Evolutionary conservation across 1,284 basidiomycete genomes (phyloP).

Genomic region (Leccinum subspadiceum): DNA sequence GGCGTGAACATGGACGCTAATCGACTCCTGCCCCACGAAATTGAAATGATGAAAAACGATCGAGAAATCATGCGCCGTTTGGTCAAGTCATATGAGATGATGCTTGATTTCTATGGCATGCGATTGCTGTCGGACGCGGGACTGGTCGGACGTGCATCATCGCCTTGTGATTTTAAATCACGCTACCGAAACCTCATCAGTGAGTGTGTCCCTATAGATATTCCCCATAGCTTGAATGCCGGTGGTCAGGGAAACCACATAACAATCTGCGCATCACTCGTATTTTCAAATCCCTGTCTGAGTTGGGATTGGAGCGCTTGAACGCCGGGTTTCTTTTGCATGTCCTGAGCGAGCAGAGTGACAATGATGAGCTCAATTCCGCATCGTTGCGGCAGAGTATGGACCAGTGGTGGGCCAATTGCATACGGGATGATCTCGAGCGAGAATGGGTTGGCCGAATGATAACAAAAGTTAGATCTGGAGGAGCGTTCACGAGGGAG

Average conservation of each 20-base stretch:
- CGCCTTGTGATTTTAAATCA: conserved; percentile 40
- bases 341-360: conserved; percentile 68
- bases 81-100: conserved; percentile 60
- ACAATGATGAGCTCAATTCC: conserved; percentile 50
- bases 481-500: conserved; percentile 51
- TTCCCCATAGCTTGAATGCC: background rate
- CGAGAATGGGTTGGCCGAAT: conserved; percentile 51
- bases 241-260: conserved; percentile 53
- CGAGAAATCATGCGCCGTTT: conserved; percentile 50
- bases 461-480: conserved; percentile 48
- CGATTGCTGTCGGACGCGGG: conserved; percentile 55
- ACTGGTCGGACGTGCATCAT: conserved; percentile 43
- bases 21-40: conserved; percentile 65
- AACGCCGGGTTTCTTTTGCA: conserved; percentile 69
- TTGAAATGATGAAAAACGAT: conserved; percentile 56
- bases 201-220: conserved; percentile 38
- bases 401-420: conserved; percentile 78
- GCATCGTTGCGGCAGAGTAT: conserved; percentile 55
- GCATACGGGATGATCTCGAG: conserved; percentile 60
- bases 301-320: conserved; percentile 59
- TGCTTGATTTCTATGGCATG: conserved; percentile 79
- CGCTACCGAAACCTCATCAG: conserved; percentile 65
- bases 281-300: conserved; percentile 73
- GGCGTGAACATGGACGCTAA: conserved; percentile 70
- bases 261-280: conserved; percentile 78